Base-by-base conservation (phyloP, 805 yeast species). In the Starmerella apis region DNA sequence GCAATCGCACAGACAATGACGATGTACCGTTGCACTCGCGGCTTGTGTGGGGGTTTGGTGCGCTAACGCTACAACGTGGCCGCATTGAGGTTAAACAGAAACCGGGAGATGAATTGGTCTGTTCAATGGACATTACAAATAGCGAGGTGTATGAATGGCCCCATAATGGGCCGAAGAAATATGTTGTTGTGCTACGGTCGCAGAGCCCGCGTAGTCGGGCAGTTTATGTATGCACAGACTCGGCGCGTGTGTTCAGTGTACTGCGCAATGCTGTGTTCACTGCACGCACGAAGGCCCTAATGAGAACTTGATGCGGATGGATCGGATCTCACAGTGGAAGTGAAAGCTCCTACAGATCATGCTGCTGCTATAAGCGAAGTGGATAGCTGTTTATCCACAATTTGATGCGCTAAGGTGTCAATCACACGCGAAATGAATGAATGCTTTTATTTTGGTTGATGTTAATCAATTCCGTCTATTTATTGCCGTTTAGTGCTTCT, bases 231-330 rank as follows among this genome's bases (percentile, higher is more conserved):
- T 51, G 61, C 38, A 49, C 62, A 2, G 59, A 57, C 50, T 51
- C 57, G 41, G 56, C 53, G 16, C 47, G 52, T 35, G 61, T 58
- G 37, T 61, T 54, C 48, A 62, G 61, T 32, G 43, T 53, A 36
- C 50, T 64, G 28, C 53, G 64, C 27, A 64, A 63, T 45, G 61
- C 61, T 28, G 47, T 61, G 16, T 63, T 43, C 51, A 59, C 67
- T 7, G 54, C 63, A 14, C 56, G 66, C 25, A 43, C 63, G 22
- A 30, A 47, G 35, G 50, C 31, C 6, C 47, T 56, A 11, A 36
- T 25, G 28, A 19, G 37, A 10, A 35, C 27, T 22, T 13, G 42
- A 36, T 25, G 13, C 38, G n/a, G 23, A 10, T n/a, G 2, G 20
- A n/a, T n/a, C n/a, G n/a, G n/a, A n/a, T n/a, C n/a, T n/a, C n/a